Conservation (phyloP, 225 moss, liverwort and hornwort species). For the Sphagnum contortum region DNA sequence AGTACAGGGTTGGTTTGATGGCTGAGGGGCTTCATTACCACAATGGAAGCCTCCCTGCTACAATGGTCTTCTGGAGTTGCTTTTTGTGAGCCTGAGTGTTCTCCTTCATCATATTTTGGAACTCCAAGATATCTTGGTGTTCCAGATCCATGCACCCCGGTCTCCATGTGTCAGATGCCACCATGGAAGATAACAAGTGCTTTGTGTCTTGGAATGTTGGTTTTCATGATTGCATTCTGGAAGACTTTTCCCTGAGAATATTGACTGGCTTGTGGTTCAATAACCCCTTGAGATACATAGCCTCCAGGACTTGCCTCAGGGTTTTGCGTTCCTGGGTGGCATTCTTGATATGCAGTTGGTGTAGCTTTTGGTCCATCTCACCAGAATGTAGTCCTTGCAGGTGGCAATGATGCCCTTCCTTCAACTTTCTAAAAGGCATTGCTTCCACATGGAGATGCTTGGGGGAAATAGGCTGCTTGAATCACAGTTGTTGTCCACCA, state of each 20-base stretch:
- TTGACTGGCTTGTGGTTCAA: slow-evolving; percentile 25
- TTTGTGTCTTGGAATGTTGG: slow-evolving; percentile 12
- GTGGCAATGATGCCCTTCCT: slow-evolving; percentile 1
- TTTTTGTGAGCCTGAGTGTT: slow-evolving; percentile 4
- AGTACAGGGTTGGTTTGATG: too few species aligned
- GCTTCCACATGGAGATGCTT: slow-evolving; percentile 59
- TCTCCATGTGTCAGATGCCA: not conserved
- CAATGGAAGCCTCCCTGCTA: too few species aligned
- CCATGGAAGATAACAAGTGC: not conserved
- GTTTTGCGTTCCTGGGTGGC: slow-evolving; percentile 50
- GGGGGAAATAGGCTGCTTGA: slow-evolving; percentile 44
- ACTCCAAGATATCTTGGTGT: slow-evolving; percentile 5
- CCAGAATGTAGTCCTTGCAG: slow-evolving; percentile 12
- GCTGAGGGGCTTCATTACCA: too few species aligned
- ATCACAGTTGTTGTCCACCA: slow-evolving; percentile 8
- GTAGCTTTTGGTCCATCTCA: slow-evolving; percentile 42
- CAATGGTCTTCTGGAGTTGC: too few species aligned
- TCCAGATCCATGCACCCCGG: slow-evolving; percentile 6
- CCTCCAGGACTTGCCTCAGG: slow-evolving; percentile 53
- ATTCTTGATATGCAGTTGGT: slow-evolving; percentile 48
- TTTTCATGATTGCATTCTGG: slow-evolving; percentile 1
- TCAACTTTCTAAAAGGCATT: slow-evolving; percentile 34
- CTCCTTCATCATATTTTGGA: not conserved
- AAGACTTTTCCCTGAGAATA: slow-evolving; percentile 1
- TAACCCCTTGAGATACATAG: slow-evolving; percentile 53